Evolutionary conservation across 2,329 filamentous ascomycete genomes (phyloP).

Genomic region (Triangularia setosa): DNA sequence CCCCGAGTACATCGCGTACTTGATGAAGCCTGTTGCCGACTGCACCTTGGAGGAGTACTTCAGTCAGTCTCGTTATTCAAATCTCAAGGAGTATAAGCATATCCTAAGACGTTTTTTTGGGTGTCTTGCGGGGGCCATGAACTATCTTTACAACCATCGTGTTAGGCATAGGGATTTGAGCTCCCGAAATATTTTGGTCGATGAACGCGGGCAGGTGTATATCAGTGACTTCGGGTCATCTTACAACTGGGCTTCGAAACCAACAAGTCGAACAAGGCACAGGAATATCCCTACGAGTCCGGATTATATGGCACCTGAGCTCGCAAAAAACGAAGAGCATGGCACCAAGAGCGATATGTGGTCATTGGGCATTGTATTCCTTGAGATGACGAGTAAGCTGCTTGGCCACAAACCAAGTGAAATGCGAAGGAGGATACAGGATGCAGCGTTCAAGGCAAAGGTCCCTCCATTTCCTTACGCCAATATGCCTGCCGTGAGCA

Average conservation of each 20-base stretch:
- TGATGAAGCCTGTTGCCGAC: constrained; percentile 20
- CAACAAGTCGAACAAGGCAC: constrained; percentile 17
- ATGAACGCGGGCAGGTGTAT: constrained; percentile 9
- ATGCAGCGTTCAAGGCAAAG: constrained; percentile 8
- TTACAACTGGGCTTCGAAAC: constrained; percentile 14
- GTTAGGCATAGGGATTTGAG: constrained; percentile 19
- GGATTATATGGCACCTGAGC: constrained; percentile 21
- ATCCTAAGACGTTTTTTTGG: constrained; percentile 18
- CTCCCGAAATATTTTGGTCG: constrained; percentile 18
- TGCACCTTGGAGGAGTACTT: constrained; percentile 14
- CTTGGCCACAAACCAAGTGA: constrained; percentile 11
- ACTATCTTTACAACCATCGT: constrained; percentile 16
- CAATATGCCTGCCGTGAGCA: constrained; percentile 11
- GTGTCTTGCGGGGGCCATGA: constrained; percentile 20
- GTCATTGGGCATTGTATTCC: constrained; percentile 19
- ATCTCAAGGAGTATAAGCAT: background rate
- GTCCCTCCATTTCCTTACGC: constrained; percentile 12
- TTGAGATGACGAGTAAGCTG: constrained; percentile 22
- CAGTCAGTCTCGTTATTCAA: background rate
- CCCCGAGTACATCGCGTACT: constrained; percentile 19
- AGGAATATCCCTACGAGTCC: constrained; percentile 12
- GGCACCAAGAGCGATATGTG: constrained; percentile 20
- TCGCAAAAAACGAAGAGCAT: constrained; percentile 14
- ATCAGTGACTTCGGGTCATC: constrained; percentile 21
- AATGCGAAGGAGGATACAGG: constrained; percentile 6